Conservation (phyloP, 352 stramenopile genomes). For the Halophytophthora batemanensis region DNA sequence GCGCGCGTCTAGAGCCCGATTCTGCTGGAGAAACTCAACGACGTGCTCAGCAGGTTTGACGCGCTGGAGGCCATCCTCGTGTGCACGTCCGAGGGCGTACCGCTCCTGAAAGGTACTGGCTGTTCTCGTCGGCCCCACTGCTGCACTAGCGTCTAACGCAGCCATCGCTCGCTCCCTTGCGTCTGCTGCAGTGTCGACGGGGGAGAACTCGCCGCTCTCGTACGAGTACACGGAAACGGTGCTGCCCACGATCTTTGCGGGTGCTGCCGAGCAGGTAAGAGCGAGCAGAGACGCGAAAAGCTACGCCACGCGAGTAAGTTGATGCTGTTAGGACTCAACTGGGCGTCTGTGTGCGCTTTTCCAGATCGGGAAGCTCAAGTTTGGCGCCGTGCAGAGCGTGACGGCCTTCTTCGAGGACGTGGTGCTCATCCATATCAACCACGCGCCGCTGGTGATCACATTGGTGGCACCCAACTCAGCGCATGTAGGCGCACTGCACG, state of each 20-base stretch:
- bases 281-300: neutral
- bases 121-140: too few relatives aligned
- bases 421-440: slow-evolving; percentile 78
- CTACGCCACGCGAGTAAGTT: too few relatives aligned
- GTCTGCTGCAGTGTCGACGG: slow-evolving; percentile 34
- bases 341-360: neutral
- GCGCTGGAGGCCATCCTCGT: slow-evolving; percentile 72
- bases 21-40: slow-evolving; percentile 61
- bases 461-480: slow-evolving; percentile 63
- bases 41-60: slow-evolving; percentile 65
- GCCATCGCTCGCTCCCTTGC: neutral
- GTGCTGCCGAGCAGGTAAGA: slow-evolving; percentile 65
- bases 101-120: slow-evolving; percentile 58
- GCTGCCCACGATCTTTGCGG: slow-evolving; percentile 74
- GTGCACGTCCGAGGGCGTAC: slow-evolving; percentile 75
- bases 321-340: neutral
- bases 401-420: slow-evolving; percentile 74
- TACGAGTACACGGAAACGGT: slow-evolving; percentile 80
- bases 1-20: slow-evolving; percentile 40
- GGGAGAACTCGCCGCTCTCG: slow-evolving; percentile 38
- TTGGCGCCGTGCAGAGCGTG: slow-evolving; percentile 64
- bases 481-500: slow-evolving; percentile 56
- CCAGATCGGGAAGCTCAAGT: slow-evolving; percentile 79
- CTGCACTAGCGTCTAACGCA: neutral
- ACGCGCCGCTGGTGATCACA: slow-evolving; percentile 73